Conservation (phyloP, 371 early-diverging fungal species). For the Rhizopus arrhizus region DNA sequence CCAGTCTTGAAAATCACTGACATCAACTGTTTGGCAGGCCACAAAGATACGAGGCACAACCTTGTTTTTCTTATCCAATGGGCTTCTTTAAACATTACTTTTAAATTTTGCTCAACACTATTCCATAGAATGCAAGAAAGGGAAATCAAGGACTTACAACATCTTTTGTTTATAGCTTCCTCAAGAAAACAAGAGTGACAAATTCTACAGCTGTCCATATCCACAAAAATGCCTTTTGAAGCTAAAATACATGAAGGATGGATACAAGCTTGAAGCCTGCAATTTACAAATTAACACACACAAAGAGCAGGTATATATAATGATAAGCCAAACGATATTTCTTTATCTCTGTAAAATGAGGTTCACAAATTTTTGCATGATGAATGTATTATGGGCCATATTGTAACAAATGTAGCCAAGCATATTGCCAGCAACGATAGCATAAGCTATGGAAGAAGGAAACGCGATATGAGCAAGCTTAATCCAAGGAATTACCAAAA, state of each 20-base stretch:
- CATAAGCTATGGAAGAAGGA: no score
- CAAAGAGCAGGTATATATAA: no score
- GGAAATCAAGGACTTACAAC: conserved; percentile 14
- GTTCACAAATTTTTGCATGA: no score
- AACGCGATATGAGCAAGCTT: no score
- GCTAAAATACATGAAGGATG: conserved; percentile 2
- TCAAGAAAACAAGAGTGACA: background rate
- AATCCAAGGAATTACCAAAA: no score
- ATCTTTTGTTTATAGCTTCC: conserved; percentile 10
- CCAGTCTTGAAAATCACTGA: conserved; percentile 13
- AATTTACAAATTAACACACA: no score
- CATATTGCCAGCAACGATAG: no score
- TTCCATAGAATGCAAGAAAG: conserved; percentile 22
- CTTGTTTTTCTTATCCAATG: conserved; percentile 11
- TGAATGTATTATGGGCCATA: no score
- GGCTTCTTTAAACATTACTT: conserved; percentile 9
- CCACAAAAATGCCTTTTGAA: background rate
- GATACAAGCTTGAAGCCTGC: background rate
- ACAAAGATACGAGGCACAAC: conserved; percentile 16
- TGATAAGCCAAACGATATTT: no score
- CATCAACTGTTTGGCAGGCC: conserved; percentile 11
- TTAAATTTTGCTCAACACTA: conserved; percentile 20
- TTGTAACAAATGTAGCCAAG: no score
- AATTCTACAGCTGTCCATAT: background rate
- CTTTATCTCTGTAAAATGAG: no score